Base-by-base conservation (phyloP, 164 flowering plant genomes). In the Cinnamomum micranthum region DNA sequence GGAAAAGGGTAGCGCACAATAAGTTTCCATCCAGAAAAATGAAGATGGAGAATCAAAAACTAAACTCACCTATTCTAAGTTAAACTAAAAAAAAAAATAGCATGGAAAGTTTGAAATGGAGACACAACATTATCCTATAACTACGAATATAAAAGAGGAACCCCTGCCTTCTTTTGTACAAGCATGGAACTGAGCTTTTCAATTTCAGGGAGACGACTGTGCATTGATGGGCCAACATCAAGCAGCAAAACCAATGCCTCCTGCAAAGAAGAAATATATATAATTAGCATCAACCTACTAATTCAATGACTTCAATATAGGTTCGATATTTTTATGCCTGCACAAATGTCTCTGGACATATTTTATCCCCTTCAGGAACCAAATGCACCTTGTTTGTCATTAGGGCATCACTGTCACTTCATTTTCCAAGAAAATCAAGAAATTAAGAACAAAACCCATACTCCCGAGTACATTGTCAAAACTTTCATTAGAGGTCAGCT, bases 211-310 rank as follows among this genome's bases (percentile, higher is more conserved):
- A 95, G 85, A 75, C 86, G 25, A 78, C 68, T 64, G 81, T 92
- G 98, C 95, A 92, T 93, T 23, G 92, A 78, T 20, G 97, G 96
- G 72, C 98, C 85, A 71, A 93, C 96, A 90, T 95, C 98, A 65
- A 95, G 81, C 80, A 95, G 73, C 81, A 93, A 71, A 66, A 95
- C 70, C 82, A 92, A 70, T 51, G 84, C 82, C 80, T 93, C 99
- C 97, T 95, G 89, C 68, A 76, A 64, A 69, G 60, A 55, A n/a
- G 60, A 20, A 55, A 55, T 15, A 5, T 15, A 55, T 20, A 55
- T 15, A 55, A 55, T 55, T 55, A 55, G 17, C 17, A 20, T 19
- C 33, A 67, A 67, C 17, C 7, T 23, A 67, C 12, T 3, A 31
- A 1, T 3, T 15, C 20, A 14, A 65, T 31, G 13, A 27, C 17